Percentiles rank a stretch among this genome's conserved stretches.
Conservation (phyloP, 345 rosid species). For the Microthlaspi erraticum region DNA sequence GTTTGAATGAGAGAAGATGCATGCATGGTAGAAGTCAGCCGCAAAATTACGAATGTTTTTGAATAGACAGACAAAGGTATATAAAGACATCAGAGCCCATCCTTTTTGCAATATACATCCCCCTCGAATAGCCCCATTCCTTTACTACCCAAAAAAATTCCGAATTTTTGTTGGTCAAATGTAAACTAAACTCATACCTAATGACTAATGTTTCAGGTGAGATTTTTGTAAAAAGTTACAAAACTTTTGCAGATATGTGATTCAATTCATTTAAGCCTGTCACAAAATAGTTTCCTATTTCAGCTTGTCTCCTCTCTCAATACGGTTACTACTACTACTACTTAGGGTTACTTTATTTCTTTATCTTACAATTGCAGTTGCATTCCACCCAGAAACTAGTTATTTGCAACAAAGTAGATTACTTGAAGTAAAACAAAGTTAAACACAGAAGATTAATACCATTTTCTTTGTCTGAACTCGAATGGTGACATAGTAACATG, state of each 20-base stretch:
- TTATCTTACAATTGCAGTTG: conserved; percentile 5
- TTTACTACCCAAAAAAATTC: not conserved
- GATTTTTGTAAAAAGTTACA: not conserved
- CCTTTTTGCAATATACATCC: conserved; percentile 16
- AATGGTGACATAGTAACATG: too few relatives aligned
- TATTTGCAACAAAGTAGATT: conserved; percentile 1
- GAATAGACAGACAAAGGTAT: conserved; percentile 14
- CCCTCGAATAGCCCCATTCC: conserved; percentile 23
- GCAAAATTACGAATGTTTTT: conserved; percentile 26
- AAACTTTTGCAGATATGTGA: not conserved
- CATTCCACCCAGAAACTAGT: conserved; percentile 4
- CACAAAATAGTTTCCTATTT: not conserved
- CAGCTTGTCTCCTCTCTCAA: conserved; percentile 22
- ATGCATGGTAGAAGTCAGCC: conserved; percentile 33
- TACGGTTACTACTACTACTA: conserved; percentile 5
- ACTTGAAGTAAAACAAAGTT: not conserved
- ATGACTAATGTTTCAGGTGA: not conserved
- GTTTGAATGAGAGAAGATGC: conserved; percentile 30
- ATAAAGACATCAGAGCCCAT: conserved; percentile 29
- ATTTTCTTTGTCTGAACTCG: not conserved
- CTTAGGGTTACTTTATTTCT: not conserved
- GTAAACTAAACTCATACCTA: not conserved
- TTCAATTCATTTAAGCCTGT: conserved; percentile 6
- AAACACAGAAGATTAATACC: not conserved
- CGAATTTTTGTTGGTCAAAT: too few relatives aligned